Base-by-base conservation (phyloP, 768 basidiomycete species). In the Krasilnikovozyma curviuscula region DNA sequence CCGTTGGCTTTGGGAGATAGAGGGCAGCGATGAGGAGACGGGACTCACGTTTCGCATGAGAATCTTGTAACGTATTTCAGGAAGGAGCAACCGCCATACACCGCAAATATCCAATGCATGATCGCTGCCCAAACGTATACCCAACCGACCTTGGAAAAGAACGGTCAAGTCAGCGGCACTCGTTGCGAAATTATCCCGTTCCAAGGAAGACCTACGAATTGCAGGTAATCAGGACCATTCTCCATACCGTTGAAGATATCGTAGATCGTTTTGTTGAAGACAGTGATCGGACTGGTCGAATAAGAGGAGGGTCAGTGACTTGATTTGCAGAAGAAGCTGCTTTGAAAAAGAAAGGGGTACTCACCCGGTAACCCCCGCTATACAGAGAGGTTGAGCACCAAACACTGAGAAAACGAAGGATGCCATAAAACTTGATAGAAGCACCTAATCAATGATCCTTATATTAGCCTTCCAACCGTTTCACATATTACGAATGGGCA, bases 41-140 rank as follows among this genome's bases (percentile, higher is more conserved):
- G 6, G 39, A 66, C 82, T 74, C 81, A 85, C 16, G 81, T 85
- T 55, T 88, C 84, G 61, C 84, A 88, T 19, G 84, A 79, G 63
- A 89, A 88, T 7, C 82, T 69, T 0, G 85, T 88, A 23, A 88
- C 83, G 55, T 84, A 83, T 71, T 72, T 75, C 33, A 91, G 70
- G 55, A 83, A 80, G 59, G 82, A 80, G 55, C 81, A 57, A 28
- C 61, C 61, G 54, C 38, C 31, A 40, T 81, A 66, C 5, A 74
- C 60, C 5, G 85, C 82, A 4, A 82, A 80, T 38, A 82, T 65
- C 79, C 80, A 85, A 57, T 88, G 65, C 29, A 66, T 54, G 33
- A 86, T 80, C 0, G 83, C 85, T 29, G 74, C 82, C 84, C 84
- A 88, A 0, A 86, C 66, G 61, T 91, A 89, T 0, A 84, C 80